A percentile compares a stretch with the other conserved stretches of the same genome.
Evolutionary conservation across 164 flowering plant species (phyloP).

Genomic region (Taxillus chinensis): DNA sequence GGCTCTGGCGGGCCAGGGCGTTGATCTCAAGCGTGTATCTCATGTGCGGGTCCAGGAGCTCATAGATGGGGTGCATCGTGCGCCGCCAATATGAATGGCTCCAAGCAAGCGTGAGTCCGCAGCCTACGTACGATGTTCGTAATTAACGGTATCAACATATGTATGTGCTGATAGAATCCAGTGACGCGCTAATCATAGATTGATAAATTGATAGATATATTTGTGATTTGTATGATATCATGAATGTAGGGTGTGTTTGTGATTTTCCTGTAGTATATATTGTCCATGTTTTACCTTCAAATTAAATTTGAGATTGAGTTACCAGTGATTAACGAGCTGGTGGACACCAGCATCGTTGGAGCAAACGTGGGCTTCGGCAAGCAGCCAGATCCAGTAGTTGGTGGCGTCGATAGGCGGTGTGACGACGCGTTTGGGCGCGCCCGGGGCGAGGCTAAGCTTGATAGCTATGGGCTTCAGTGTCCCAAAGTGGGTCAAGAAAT

Average conservation of each 20-base stretch:
- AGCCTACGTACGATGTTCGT: slow-evolving; percentile 34
- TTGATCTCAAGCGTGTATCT: slow-evolving; percentile 86
- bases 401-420: slow-evolving; percentile 73
- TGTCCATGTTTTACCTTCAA: too few species aligned
- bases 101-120: slow-evolving; percentile 76
- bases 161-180: too few species aligned
- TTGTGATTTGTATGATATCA: too few species aligned
- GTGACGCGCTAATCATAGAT: too few species aligned
- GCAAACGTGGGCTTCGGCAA: slow-evolving; percentile 88
- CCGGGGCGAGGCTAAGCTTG: slow-evolving; percentile 23
- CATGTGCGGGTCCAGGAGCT: slow-evolving; percentile 97
- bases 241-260: too few species aligned
- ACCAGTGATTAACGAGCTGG: slow-evolving; percentile 90
- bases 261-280: too few species aligned
- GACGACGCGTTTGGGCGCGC: slow-evolving; percentile 55
- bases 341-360: slow-evolving; percentile 92
- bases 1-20: slow-evolving; percentile 66
- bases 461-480: slow-evolving; percentile 2
- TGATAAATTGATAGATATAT: too few species aligned
- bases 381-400: slow-evolving; percentile 68
- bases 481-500: neutral
- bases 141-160: neutral
- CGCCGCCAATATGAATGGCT: slow-evolving; percentile 85
- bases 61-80: slow-evolving; percentile 92
- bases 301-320: slow-evolving; percentile 6